Evolutionary conservation across 83 land plant species (phyloP), one percentile per base, ranked within the genome.

Genomic region (Larix sibirica): DNA sequence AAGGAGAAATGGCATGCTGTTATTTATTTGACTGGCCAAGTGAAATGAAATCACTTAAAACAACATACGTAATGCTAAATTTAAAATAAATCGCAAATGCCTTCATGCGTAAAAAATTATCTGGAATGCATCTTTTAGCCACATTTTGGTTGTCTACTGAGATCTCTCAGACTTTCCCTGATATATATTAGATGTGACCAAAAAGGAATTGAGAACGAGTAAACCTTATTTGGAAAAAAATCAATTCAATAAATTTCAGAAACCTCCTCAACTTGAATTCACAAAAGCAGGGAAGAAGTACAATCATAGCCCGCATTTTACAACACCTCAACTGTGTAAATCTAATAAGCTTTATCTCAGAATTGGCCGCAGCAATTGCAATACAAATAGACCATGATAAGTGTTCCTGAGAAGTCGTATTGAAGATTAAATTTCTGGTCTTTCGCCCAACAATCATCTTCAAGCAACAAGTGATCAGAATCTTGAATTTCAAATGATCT

Each of bases 221-320:
- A 54, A 54, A 54, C 58, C 58, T 54, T 54, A 12, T 12, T 42
- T 54, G 58, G 14, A 12, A 54, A 54, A 54, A 54, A 54, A 54
- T 54, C 58, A 54, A 54, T 54, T 54, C 58, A 54, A 54, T 54
- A 54, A 54, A 12, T 54, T 54, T 54, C 58, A 54, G 58, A 54
- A 54, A 54, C 58, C 58, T 54, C 13, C 58, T 54, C 14, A 54
- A 13, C 14, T 54, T 54, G 58, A 54, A 54, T 54, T 54, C 58
- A 54, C 58, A 54, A 54, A 54, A 54, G 58, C 58, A 54, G 58
- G 16, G 58, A 54, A 54, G 58, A 70, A 40, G 75, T 70, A 44
- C 75, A 70, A 70, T 40, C 38, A 20, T 36, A 70, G 71, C 47
- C 47, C 38, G 75, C 75, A 73, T 42, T 73, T n/a, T 73, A 73